Percentiles rank a stretch among this genome's conserved stretches.
phyloP scores from a whole-genome alignment of 2,329 filamentous ascomycete genomes.

The Sporothrix euskadiensis region DNA sequence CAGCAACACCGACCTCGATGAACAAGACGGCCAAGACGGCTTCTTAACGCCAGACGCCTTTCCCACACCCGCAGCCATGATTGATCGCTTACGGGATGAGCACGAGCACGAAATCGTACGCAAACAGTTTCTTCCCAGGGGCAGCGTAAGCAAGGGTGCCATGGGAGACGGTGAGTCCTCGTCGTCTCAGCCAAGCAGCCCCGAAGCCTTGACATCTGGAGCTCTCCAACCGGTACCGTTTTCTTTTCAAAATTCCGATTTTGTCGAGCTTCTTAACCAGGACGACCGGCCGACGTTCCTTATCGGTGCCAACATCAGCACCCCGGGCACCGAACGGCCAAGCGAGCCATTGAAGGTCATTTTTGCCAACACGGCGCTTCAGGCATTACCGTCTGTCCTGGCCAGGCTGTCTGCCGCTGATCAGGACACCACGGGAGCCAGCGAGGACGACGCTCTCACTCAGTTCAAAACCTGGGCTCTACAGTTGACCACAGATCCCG shows the following conservation, averaged over 20 bases:
- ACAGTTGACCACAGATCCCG: conserved; percentile 42
- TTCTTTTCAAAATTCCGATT: conserved; percentile 63
- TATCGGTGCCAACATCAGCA: conserved; percentile 59
- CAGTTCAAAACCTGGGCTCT: conserved; percentile 72
- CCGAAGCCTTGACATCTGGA: background rate
- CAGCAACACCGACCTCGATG: background rate
- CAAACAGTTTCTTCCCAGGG: conserved; percentile 57
- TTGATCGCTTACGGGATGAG: conserved; percentile 48
- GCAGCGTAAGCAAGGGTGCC: conserved; percentile 47
- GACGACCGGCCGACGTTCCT: conserved; percentile 77
- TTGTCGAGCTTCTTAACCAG: conserved; percentile 72
- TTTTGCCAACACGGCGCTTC: conserved; percentile 68
- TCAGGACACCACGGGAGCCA: background rate
- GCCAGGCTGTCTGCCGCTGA: conserved; percentile 45
- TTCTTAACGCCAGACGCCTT: background rate
- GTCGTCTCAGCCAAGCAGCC: conserved; percentile 11
- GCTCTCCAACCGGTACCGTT: conserved; percentile 46
- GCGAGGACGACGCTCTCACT: conserved; percentile 52
- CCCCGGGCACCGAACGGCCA: conserved; percentile 55
- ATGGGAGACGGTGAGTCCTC: background rate
- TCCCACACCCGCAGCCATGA: conserved; percentile 47
- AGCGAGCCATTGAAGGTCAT: conserved; percentile 60
- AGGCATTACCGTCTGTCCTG: conserved; percentile 56
- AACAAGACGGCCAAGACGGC: background rate
- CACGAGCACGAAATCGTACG: conserved; percentile 47